Evolutionary conservation across 2,329 filamentous ascomycete species (phyloP), one percentile per base, ranked within the genome.

Genomic region (Emergomyces pasteurianus): DNA sequence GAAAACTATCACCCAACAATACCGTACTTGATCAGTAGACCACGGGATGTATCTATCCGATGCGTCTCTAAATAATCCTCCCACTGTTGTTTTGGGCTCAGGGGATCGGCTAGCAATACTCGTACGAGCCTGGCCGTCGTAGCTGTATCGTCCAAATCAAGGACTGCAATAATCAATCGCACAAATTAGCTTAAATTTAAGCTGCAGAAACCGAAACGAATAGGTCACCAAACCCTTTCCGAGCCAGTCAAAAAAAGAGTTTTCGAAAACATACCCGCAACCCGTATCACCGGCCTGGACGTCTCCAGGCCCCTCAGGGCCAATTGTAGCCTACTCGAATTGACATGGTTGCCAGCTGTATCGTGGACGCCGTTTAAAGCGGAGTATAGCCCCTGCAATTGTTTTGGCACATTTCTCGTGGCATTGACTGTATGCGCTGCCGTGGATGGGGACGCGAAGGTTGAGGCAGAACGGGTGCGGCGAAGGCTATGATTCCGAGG

Each of bases 31-130:
- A 92, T 79, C 21, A 91, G 75, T 60, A 91, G 72, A 2, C 87
- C 86, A 63, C 78, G 78, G 36, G 75, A 71, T 34, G 77, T 72
- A 61, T 69, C 71, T 64, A 82, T 78, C 63, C 81, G 78, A 14
- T 71, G 69, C 14, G 68, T 66, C 38, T 81, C 78, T 62, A 91
- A 71, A 61, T 84, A 77, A 67, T 77, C 76, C 72, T 92, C 88
- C 88, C 88, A 92, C 31, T 78, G 72, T 65, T 84, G 80, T 64
- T 83, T 80, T 5, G 80, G 74, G 43, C 79, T 79, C 65, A 92
- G 73, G 4, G 88, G 87, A 71, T 92, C 88, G 1, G 86, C 86
- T 1, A 91, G 76, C 14, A 90, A 74, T 42, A 92, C 77, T 49
- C 85, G 82, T 53, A 91, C 80, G 9, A 96, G 78, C 64, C 76